Conservation (phyloP, 345 rosid genomes). For the Turnera subulata region DNA sequence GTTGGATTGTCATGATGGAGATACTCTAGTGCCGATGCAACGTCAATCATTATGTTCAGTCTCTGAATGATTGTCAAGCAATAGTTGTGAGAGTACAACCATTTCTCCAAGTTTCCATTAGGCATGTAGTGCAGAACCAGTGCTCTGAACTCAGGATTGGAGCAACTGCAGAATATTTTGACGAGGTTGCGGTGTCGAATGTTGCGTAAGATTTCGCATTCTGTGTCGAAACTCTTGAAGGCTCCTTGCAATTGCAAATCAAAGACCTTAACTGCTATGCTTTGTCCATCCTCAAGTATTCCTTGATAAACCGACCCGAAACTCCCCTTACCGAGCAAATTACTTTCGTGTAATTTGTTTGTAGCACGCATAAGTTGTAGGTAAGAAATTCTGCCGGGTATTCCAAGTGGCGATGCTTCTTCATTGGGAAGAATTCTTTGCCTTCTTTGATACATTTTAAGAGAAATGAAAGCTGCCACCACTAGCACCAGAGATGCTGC, state of each 20-base stretch:
- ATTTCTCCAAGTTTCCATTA: conserved; percentile 2
- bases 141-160: not conserved
- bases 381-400: conserved; percentile 2
- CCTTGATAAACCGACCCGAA: conserved; percentile 1
- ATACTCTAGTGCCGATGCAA: conserved; percentile 3
- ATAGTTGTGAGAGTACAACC: not conserved
- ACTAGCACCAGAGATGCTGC: not conserved
- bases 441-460: not conserved
- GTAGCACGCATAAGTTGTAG: conserved; percentile 8
- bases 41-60: conserved; percentile 2
- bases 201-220: not conserved
- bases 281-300: not conserved
- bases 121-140: conserved; percentile 9
- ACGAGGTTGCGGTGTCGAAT: conserved; percentile 11
- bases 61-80: not conserved
- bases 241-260: not conserved
- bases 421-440: not conserved
- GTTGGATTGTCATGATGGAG: conserved; percentile 1
- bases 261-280: not conserved
- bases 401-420: not conserved
- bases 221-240: not conserved
- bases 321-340: conserved; percentile 2
- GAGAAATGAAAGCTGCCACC: not conserved
- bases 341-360: conserved; percentile 11
- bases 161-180: conserved; percentile 6